These are phyloP conservation scores for Schoenoplectus triqueter DNA, from an alignment of 202 grass and related monocot species.

Conservation along the genomic window DNA sequence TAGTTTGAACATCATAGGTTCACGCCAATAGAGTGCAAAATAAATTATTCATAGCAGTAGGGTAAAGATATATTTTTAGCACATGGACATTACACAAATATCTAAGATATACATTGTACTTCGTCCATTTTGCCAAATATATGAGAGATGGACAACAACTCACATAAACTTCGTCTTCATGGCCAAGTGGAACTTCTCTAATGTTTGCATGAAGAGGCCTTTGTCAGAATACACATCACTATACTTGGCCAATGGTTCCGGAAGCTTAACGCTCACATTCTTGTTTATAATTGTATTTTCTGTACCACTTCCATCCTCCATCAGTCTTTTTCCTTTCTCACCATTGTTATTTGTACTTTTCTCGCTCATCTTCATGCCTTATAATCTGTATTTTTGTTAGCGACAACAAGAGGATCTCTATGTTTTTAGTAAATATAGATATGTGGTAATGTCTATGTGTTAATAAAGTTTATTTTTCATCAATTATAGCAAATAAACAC, in stretches of 20 bases:
- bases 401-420: not conserved
- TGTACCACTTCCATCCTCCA: not conserved
- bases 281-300: not conserved
- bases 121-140: conserved; percentile 5
- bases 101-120: not conserved
- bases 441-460: conserved; percentile 8
- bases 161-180: conserved; percentile 55
- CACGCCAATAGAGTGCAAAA: not conserved
- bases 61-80: not conserved
- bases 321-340: conserved; percentile 34
- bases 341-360: not conserved
- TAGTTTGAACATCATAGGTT: not conserved
- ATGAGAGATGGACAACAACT: conserved; percentile 32
- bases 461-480: conserved; percentile 3
- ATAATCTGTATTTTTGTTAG: not conserved
- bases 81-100: not conserved
- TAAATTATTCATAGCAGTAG: not conserved
- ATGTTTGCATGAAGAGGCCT: conserved; percentile 44
- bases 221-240: conserved; percentile 45
- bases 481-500: conserved; percentile 19
- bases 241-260: conserved; percentile 44
- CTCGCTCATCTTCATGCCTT: conserved; percentile 24
- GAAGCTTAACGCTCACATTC: conserved; percentile 15
- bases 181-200: conserved; percentile 45
- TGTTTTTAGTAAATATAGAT: conserved; percentile 25